Evolutionary conservation across 2,329 filamentous ascomycete genomes (phyloP).

Genomic region (Tolypocladium pustulatum): DNA sequence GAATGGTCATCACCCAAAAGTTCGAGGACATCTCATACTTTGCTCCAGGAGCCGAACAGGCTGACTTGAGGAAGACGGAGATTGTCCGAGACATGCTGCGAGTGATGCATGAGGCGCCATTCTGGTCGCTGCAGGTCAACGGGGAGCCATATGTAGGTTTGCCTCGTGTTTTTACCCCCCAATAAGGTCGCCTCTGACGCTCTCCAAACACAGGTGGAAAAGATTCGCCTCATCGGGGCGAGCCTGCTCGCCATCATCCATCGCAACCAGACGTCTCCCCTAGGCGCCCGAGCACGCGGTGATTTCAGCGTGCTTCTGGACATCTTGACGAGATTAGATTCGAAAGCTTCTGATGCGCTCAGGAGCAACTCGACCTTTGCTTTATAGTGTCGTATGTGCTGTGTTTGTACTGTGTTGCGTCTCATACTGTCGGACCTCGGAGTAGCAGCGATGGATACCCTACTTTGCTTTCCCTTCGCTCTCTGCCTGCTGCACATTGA

Average conservation of each 20-base stretch:
- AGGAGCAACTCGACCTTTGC: slow-evolving; percentile 15
- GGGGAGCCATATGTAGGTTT: slow-evolving; percentile 26
- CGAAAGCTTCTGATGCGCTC: slow-evolving; percentile 30
- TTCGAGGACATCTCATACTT: slow-evolving; percentile 22
- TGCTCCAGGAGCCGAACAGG: slow-evolving; percentile 17
- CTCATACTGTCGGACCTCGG: background rate
- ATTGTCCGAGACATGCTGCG: slow-evolving; percentile 31
- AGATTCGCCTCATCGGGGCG: slow-evolving; percentile 27
- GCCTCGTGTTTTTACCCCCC: background rate
- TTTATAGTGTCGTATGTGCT: background rate
- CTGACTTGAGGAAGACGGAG: slow-evolving; percentile 26
- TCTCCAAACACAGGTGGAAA: slow-evolving; percentile 21
- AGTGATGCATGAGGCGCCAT: slow-evolving; percentile 28
- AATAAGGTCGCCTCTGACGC: background rate
- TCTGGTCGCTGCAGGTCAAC: slow-evolving; percentile 29
- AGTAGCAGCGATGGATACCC: background rate
- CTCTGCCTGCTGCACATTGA: background rate
- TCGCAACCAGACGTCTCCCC: slow-evolving; percentile 22
- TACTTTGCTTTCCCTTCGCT: background rate
- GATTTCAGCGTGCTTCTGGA: slow-evolving; percentile 30
- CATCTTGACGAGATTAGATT: slow-evolving; percentile 28
- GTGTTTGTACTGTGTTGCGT: background rate
- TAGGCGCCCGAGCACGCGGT: slow-evolving; percentile 23
- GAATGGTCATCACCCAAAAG: slow-evolving; percentile 28
- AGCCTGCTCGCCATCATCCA: slow-evolving; percentile 27